Evolutionary conservation across 1,284 basidiomycete species (phyloP), one percentile per base, ranked within the genome.

Genomic region (Amylostereum chailletii): DNA sequence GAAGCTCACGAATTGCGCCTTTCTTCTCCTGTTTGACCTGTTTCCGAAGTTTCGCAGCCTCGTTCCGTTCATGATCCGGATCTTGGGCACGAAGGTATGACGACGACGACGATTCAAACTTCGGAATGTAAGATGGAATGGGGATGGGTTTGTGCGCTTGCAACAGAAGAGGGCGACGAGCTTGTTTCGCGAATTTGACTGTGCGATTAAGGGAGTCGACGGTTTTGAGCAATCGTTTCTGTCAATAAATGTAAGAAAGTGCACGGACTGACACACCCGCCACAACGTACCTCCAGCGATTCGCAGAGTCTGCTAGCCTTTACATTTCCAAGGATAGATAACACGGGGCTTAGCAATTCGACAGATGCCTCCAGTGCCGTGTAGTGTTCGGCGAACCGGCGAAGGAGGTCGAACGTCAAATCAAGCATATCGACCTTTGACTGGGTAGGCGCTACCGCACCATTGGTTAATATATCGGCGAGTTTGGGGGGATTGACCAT

Each of bases 91-190:
- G 86, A 51, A 89, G 74, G 62, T 88, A 90, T 40, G 83, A 89
- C 19, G 90, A 91, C 42, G 83, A 86, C 38, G 83, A 79, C 40
- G 80, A 75, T 62, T 96, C 94, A 68, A 99, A 99, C 65, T 94
- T 94, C 62, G 96, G 96, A 30, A 93, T 77, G 64, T 91, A 94
- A 1, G 92, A 83, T 3, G 92, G 81, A 58, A 99, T 96, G 5
- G 96, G 91, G 47, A 99, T 94, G 2, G 94, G 92, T 63, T 95
- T 96, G 74, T 99, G 96, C 2, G 88, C 78, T 71, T 99, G 96
- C 32, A 99, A 75, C 8, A 75, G 74, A 37, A 99, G 81, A 0
- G 94, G 92, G 48, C 74, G 77, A 36, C 95, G 87, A 1, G 80
- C 74, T 61, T 84, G 77, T 3, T 65, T 69, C 0, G 92, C 73